Conservation (phyloP, 345 rosid genomes). For the Brassica nigra region DNA sequence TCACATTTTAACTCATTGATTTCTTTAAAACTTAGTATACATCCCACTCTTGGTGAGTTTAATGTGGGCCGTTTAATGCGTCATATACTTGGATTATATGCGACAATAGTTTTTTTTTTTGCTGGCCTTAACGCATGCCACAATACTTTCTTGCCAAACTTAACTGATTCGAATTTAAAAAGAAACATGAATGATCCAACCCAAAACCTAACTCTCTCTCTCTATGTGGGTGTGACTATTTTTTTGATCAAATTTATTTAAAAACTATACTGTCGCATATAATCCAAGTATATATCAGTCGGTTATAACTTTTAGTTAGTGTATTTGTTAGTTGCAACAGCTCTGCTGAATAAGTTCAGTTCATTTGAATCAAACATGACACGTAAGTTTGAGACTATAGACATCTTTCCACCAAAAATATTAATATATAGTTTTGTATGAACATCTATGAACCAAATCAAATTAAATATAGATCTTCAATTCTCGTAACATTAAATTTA, state of each 20-base stretch:
- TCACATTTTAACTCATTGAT: background rate
- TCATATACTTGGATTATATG: background rate
- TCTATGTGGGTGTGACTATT: background rate
- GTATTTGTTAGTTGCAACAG: background rate
- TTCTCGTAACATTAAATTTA: background rate
- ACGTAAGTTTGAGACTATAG: background rate
- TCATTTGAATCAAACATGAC: background rate
- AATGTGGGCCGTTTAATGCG: background rate
- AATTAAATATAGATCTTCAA: background rate
- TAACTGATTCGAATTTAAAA: background rate
- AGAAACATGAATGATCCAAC: background rate
- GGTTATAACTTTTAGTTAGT: background rate
- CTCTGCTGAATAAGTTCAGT: background rate
- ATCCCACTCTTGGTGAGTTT: background rate
- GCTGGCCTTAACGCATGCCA: background rate
- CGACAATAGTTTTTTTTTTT: background rate
- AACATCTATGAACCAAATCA: background rate
- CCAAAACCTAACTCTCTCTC: background rate
- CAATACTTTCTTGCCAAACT: conserved; percentile 6
- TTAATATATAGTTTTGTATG: background rate
- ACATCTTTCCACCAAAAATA: background rate
- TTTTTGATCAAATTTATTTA: too few species aligned
- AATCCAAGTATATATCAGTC: background rate
- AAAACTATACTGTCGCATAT: background rate
- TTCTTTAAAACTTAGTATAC: background rate